Evolutionary conservation across 164 flowering plant species (phyloP).

Genomic region (Vitis rotundifolia): DNA sequence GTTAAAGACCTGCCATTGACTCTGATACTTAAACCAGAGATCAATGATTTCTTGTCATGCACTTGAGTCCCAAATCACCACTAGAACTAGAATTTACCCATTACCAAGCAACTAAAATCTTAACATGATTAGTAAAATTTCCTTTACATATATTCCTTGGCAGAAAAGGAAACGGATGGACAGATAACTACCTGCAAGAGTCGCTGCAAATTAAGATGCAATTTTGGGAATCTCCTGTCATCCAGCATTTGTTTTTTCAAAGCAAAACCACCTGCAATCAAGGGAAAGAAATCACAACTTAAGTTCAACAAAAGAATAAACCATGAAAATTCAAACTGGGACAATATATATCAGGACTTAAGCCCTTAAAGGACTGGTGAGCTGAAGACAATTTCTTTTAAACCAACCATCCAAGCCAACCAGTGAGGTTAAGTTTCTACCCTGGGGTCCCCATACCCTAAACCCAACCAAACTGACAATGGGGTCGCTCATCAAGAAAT

Average conservation of each 20-base stretch:
- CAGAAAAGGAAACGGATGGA: background rate
- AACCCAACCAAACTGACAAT: no score
- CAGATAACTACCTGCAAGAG: conserved; percentile 73
- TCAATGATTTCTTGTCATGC: background rate
- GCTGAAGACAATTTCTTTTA: no score
- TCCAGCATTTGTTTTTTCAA: conserved; percentile 92
- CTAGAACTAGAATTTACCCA: background rate
- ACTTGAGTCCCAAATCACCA: background rate
- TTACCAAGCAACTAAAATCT: background rate
- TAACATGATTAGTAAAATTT: background rate
- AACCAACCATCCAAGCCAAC: no score
- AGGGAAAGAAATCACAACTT: background rate
- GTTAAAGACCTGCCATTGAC: background rate
- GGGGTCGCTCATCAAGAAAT: no score
- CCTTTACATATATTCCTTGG: background rate
- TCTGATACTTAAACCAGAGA: background rate
- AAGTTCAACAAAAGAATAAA: background rate
- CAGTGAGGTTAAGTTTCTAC: no score
- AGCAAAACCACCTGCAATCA: conserved; percentile 73
- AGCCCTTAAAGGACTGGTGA: no score
- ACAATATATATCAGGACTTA: no score
- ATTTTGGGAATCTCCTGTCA: conserved; percentile 92
- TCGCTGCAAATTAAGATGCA: conserved; percentile 93
- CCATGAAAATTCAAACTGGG: background rate
- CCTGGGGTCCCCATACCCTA: no score